These are phyloP conservation scores for Cladorrhinum samala DNA, from an alignment of 495 filamentous ascomycete species.

Conservation along the genomic window DNA sequence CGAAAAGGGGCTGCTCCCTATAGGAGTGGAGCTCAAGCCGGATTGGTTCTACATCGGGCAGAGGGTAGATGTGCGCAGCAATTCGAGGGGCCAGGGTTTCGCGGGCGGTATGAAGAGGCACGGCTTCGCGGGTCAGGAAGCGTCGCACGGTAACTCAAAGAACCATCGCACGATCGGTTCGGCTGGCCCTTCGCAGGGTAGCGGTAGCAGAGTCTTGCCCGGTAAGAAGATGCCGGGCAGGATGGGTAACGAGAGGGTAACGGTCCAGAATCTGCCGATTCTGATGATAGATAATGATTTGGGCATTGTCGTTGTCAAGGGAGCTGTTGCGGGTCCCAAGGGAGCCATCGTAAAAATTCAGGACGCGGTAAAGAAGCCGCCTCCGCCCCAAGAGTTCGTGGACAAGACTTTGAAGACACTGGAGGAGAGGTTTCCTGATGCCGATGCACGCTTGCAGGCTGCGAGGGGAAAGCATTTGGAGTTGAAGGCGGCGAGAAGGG, in stretches of 20 bases:
- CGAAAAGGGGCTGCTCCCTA: slow-evolving; percentile 60
- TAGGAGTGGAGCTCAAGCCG: slow-evolving; percentile 68
- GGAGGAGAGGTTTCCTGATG: slow-evolving; percentile 34
- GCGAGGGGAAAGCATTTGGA: slow-evolving; percentile 34
- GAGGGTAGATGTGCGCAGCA: slow-evolving; percentile 77
- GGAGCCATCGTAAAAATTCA: slow-evolving; percentile 76
- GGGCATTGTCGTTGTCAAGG: slow-evolving; percentile 83
- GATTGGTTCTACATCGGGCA: slow-evolving; percentile 88
- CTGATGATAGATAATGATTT: slow-evolving; percentile 77
- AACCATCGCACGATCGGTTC: slow-evolving; percentile 89
- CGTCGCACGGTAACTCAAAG: slow-evolving; percentile 89
- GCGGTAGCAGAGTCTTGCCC: slow-evolving; percentile 83
- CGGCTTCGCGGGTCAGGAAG: slow-evolving; percentile 80
- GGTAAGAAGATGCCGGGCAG: slow-evolving; percentile 97
- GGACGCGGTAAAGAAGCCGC: slow-evolving; percentile 87
- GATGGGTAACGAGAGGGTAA: slow-evolving; percentile 84
- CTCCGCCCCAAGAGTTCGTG: slow-evolving; percentile 54
- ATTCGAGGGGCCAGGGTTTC: slow-evolving; percentile 81
- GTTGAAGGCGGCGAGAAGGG: slow-evolving; percentile 38
- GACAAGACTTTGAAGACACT: slow-evolving; percentile 27
- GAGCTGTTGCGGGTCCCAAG: slow-evolving; percentile 77
- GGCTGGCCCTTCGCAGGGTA: slow-evolving; percentile 77
- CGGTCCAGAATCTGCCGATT: slow-evolving; percentile 83
- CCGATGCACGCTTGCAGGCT: slow-evolving; percentile 30
- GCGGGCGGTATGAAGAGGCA: slow-evolving; percentile 96